phyloP scores from a whole-genome alignment of 352 stramenopile species.

The Elongisporangium senticosum region DNA sequence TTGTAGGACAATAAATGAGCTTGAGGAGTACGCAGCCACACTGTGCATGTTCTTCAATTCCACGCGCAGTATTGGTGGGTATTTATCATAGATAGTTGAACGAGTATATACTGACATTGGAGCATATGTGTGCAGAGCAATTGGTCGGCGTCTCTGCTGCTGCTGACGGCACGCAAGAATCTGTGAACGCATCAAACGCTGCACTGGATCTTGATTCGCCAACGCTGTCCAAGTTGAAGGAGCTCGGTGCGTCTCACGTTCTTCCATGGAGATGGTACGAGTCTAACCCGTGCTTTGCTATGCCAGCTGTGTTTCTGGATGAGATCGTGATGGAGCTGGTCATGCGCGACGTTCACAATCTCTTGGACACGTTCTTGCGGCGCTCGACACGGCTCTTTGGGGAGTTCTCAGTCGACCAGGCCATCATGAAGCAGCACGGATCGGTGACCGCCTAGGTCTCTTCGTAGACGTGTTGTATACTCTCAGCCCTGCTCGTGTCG shows the following conservation, averaged over 20 bases:
- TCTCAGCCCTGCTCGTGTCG: no score
- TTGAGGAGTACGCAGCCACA: conserved; percentile 68
- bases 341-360: conserved; percentile 64
- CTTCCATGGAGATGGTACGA: background rate
- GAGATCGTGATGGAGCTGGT: conserved; percentile 76
- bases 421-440: conserved; percentile 29
- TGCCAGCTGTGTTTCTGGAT: conserved; percentile 64
- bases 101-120: background rate
- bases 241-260: conserved; percentile 35
- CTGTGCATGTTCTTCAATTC: conserved; percentile 73
- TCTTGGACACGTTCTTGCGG: conserved; percentile 61
- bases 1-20: conserved; percentile 39
- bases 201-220: conserved; percentile 16
- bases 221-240: conserved; percentile 38
- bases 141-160: conserved; percentile 45
- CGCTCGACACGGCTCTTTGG: conserved; percentile 52
- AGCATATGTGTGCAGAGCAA: conserved; percentile 31
- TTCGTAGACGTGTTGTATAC: no score
- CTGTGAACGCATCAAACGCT: conserved; percentile 36
- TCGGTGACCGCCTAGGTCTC: conserved; percentile 15
- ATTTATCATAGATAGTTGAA: background rate
- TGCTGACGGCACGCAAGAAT: conserved; percentile 46
- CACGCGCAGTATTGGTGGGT: conserved; percentile 53
- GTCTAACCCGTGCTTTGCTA: background rate
- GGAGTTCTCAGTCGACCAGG: conserved; percentile 52